These are phyloP conservation scores for Exophiala sideris DNA, from an alignment of 2,329 filamentous ascomycete species.

Conservation along the genomic window DNA sequence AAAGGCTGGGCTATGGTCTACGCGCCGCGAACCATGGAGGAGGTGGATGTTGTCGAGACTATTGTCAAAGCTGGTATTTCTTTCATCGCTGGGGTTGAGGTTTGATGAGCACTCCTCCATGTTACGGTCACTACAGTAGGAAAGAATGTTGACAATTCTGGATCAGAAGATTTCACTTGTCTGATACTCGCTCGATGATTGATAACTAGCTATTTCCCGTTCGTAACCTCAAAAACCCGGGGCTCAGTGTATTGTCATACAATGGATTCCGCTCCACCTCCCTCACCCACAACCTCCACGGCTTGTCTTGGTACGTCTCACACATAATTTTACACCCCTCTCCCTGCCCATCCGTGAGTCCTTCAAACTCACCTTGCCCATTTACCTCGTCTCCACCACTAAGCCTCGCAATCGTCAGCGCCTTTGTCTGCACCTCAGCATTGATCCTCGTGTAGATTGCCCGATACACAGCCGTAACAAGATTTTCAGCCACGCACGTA, in stretches of 20 bases:
- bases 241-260: conserved; percentile 24
- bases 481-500: conserved; percentile 37
- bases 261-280: conserved; percentile 25
- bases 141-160: not conserved
- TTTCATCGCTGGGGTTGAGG: conserved; percentile 15
- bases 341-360: conserved; percentile 18
- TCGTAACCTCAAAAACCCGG: not conserved
- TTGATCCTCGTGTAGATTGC: conserved; percentile 47
- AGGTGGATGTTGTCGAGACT: conserved; percentile 21
- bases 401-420: conserved; percentile 28
- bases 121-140: not conserved
- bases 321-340: conserved; percentile 16
- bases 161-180: too few relatives aligned
- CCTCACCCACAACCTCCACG: conserved; percentile 27
- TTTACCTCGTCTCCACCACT: not conserved
- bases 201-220: not conserved
- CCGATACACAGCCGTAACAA: conserved; percentile 43
- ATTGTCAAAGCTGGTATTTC: conserved; percentile 20
- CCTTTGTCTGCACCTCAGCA: conserved; percentile 41
- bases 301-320: conserved; percentile 20
- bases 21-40: conserved; percentile 17
- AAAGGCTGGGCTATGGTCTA: conserved; percentile 24
- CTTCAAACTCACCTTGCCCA: conserved; percentile 10
- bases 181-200: not conserved
- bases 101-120: not conserved